A percentile compares a stretch with the other conserved stretches of the same genome.
These are phyloP conservation scores for Pichia rugopelliculosa DNA, from an alignment of 805 yeast genomes.

Conservation along the genomic window DNA sequence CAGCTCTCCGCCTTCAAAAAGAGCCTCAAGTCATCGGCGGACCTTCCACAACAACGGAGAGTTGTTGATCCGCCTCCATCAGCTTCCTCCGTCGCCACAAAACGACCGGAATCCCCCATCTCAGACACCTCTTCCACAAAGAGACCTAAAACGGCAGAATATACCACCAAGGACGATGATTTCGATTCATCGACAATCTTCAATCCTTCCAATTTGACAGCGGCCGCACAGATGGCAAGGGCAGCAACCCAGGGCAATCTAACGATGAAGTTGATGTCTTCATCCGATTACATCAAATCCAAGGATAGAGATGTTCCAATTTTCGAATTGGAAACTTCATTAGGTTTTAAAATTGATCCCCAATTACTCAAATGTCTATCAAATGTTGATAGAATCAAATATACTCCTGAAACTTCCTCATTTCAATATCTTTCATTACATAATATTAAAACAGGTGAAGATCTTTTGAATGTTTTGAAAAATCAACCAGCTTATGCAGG, in stretches of 20 bases:
- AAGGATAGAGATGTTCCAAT: slow-evolving; percentile 56
- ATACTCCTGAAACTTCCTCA: slow-evolving; percentile 52
- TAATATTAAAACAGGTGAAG: slow-evolving; percentile 76
- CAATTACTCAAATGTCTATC: slow-evolving; percentile 65
- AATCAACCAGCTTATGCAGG: slow-evolving; percentile 86
- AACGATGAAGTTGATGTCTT: slow-evolving; percentile 81
- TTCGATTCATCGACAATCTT: background rate
- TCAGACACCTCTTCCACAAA: background rate
- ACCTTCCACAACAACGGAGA: slow-evolving; percentile 34
- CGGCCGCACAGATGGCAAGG: background rate
- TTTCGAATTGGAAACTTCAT: slow-evolving; percentile 56
- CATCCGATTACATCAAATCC: slow-evolving; percentile 79
- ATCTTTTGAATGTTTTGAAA: slow-evolving; percentile 63
- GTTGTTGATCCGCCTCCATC: slow-evolving; percentile 15
- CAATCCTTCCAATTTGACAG: background rate
- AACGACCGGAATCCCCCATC: background rate
- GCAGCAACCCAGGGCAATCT: slow-evolving; percentile 4
- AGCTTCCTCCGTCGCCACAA: background rate
- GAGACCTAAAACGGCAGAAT: background rate
- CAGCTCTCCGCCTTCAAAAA: slow-evolving; percentile 59
- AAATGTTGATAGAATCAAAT: slow-evolving; percentile 70
- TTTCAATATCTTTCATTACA: slow-evolving; percentile 85
- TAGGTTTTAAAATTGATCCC: slow-evolving; percentile 52
- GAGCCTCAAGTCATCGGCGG: slow-evolving; percentile 51
- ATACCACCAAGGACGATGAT: background rate